Percentiles rank a stretch among this genome's conserved stretches.
These are phyloP conservation scores for Mycena galericulata DNA, from an alignment of 768 basidiomycete species.

Conservation along the genomic window DNA sequence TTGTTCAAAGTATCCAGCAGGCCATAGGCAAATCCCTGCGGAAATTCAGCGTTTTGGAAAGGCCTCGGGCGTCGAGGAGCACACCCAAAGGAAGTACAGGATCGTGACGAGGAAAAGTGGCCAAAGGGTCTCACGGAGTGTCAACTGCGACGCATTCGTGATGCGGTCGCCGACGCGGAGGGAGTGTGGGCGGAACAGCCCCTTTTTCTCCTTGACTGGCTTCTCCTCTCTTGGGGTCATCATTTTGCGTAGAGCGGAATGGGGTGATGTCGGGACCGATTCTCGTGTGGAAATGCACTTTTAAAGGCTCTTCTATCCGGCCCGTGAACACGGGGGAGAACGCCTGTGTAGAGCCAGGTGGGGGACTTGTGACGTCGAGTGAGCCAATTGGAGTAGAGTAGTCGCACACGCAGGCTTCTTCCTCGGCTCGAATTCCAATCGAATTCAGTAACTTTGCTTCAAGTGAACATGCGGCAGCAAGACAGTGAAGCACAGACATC, in stretches of 20 bases:
- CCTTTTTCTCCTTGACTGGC: constrained; percentile 7
- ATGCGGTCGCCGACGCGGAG: constrained; percentile 48
- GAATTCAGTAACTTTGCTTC: no score
- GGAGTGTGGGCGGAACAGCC: constrained; percentile 37
- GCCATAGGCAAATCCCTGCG: constrained; percentile 49
- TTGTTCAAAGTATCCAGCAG: constrained; percentile 50
- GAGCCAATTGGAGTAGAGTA: no score
- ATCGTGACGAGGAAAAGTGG: constrained; percentile 51
- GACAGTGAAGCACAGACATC: no score
- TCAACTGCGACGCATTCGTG: constrained; percentile 47
- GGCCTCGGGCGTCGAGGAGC: not conserved
- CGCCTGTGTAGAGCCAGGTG: no score
- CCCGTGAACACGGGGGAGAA: no score
- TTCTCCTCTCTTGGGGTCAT: constrained; percentile 25
- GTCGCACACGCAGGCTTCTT: no score
- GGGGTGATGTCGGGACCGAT: not conserved
- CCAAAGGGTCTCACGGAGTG: constrained; percentile 46
- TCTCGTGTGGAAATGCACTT: not conserved
- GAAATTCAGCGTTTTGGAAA: not conserved
- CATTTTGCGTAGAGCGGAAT: constrained; percentile 8
- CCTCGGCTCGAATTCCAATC: no score
- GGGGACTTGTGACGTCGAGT: no score
- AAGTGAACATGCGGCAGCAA: no score
- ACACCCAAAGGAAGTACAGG: constrained; percentile 51
- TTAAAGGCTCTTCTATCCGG: constrained; percentile 9